Percentiles rank a stretch among this genome's conserved stretches.
Conservation (phyloP, 345 rosid species). For the Lepidium aucheri region DNA sequence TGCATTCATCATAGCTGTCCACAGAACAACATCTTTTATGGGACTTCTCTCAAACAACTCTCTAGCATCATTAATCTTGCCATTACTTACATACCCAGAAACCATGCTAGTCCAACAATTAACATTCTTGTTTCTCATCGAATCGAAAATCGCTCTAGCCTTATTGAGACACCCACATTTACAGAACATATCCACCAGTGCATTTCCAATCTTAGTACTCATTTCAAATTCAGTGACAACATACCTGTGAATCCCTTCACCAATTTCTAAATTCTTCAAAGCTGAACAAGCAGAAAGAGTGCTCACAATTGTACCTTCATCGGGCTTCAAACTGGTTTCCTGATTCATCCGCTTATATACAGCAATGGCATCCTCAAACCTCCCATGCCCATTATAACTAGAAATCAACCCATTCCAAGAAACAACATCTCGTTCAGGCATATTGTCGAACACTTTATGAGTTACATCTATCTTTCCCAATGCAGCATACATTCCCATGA, state of each 20-base stretch:
- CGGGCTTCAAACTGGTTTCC: constrained; percentile 38
- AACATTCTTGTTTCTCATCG: constrained; percentile 46
- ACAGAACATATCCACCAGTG: constrained; percentile 61
- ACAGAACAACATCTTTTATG: constrained; percentile 52
- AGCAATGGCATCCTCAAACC: constrained; percentile 45
- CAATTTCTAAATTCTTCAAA: constrained; percentile 43
- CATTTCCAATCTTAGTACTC: constrained; percentile 49
- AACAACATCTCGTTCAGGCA: constrained; percentile 55
- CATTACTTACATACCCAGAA: constrained; percentile 47
- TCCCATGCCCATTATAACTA: constrained; percentile 41
- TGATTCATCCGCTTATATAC: constrained; percentile 38
- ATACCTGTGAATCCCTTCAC: constrained; percentile 42
- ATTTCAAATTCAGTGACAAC: constrained; percentile 32
- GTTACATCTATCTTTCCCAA: constrained; percentile 29
- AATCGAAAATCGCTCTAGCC: constrained; percentile 42
- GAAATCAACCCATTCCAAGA: constrained; percentile 72
- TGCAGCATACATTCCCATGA: constrained; percentile 59
- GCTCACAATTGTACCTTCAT: constrained; percentile 58
- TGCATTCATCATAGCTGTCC: constrained; percentile 91
- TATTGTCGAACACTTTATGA: constrained; percentile 56
- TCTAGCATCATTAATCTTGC: constrained; percentile 51
- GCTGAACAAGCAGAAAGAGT: constrained; percentile 62
- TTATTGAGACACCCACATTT: constrained; percentile 52
- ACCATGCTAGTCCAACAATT: constrained; percentile 74
- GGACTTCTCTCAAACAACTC: constrained; percentile 65